A percentile compares a stretch with the other conserved stretches of the same genome.
Conservation (phyloP, 306 rosid species). For the Pterocarpus macrocarpus region DNA sequence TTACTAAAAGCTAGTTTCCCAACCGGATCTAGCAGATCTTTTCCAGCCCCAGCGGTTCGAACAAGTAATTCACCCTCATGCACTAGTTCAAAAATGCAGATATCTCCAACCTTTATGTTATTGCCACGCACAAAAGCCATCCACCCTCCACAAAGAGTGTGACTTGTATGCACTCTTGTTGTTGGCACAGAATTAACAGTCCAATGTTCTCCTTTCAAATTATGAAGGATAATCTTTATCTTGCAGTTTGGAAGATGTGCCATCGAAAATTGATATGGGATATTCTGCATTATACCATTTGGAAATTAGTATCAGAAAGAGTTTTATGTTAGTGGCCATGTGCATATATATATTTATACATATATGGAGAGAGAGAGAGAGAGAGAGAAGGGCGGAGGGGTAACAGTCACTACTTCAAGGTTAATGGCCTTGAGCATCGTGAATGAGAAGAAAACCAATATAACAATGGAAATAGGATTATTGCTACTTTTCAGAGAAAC, state of each 20-base stretch:
- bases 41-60: slow-evolving; percentile 65
- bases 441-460: slow-evolving; percentile 15
- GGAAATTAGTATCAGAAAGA: slow-evolving; percentile 37
- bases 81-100: slow-evolving; percentile 87
- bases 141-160: slow-evolving; percentile 99
- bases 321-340: not conserved
- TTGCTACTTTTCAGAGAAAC: not conserved
- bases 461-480: slow-evolving; percentile 1
- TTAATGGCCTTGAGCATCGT: slow-evolving; percentile 22
- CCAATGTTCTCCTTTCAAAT: slow-evolving; percentile 89
- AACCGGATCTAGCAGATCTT: slow-evolving; percentile 64
- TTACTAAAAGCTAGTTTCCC: slow-evolving; percentile 57
- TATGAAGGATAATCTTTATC: slow-evolving; percentile 81
- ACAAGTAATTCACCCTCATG: slow-evolving; percentile 85
- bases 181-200: slow-evolving; percentile 92
- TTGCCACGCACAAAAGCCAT: slow-evolving; percentile 92
- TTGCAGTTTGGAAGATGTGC: slow-evolving; percentile 90
- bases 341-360: not conserved
- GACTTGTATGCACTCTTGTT: slow-evolving; percentile 90
- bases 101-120: slow-evolving; percentile 79
- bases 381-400: not conserved
- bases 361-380: not conserved
- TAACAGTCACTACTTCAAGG: not conserved
- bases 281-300: slow-evolving; percentile 69
- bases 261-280: slow-evolving; percentile 87